Conservation (phyloP, 164 flowering plant species). For the Annona squamosa region DNA sequence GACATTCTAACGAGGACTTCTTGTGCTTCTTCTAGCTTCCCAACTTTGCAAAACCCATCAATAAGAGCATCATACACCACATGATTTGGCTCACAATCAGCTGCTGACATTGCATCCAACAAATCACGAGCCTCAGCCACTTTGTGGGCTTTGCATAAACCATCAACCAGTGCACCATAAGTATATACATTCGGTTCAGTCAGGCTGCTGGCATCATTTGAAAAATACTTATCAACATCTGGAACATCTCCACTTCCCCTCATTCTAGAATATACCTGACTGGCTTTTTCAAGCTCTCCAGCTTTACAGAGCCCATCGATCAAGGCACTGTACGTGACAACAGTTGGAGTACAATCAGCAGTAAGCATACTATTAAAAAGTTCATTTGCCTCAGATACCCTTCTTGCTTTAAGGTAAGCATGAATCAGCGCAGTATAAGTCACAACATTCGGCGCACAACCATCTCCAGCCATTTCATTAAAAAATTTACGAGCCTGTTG, state of each 20-base stretch:
- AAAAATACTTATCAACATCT: constrained; percentile 60
- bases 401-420: constrained; percentile 75
- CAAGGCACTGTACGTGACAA: constrained; percentile 73
- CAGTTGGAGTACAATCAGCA: constrained; percentile 58
- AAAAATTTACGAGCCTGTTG: constrained; percentile 74
- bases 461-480: constrained; percentile 62
- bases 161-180: constrained; percentile 89
- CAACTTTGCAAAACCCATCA: constrained; percentile 90
- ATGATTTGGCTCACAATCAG: constrained; percentile 71
- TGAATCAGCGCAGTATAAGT: constrained; percentile 88
- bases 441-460: constrained; percentile 84
- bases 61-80: constrained; percentile 87
- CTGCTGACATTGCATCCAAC: constrained; percentile 52
- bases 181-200: constrained; percentile 71
- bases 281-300: constrained; percentile 60
- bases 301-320: constrained; percentile 91
- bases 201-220: constrained; percentile 15
- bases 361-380: constrained; percentile 73
- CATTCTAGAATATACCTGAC: constrained; percentile 69
- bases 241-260: constrained; percentile 29
- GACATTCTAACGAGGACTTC: constrained; percentile 65
- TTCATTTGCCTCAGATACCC: constrained; percentile 47
- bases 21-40: constrained; percentile 84
- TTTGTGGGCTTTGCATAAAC: constrained; percentile 78
- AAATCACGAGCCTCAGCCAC: constrained; percentile 67